Evolutionary conservation across 805 yeast genomes (phyloP).

Genomic region (Danielozyma ontarioensis): DNA sequence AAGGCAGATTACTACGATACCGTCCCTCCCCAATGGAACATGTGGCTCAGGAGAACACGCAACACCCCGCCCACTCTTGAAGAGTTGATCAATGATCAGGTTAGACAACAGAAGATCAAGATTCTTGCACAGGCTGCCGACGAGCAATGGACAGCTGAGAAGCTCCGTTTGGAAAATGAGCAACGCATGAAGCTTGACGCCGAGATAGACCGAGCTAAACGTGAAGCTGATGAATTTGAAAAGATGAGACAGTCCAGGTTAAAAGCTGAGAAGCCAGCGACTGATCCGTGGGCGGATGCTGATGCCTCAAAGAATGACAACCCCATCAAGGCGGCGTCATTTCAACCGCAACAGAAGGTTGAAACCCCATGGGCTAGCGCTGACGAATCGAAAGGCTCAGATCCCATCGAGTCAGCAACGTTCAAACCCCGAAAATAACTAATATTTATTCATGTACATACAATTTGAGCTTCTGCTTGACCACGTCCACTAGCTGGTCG

Average conservation of each 20-base stretch:
- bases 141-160: constrained; percentile 35
- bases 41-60: constrained; percentile 71
- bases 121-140: constrained; percentile 45
- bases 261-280: not conserved
- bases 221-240: constrained; percentile 8
- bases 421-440: constrained; percentile 30
- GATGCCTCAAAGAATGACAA: constrained; percentile 7
- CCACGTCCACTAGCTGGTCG: constrained; percentile 25
- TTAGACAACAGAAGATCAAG: constrained; percentile 50
- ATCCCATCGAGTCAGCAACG: constrained; percentile 34
- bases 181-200: constrained; percentile 23
- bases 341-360: constrained; percentile 1
- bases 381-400: constrained; percentile 9
- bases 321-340: not conserved
- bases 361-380: constrained; percentile 3
- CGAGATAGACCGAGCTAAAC: constrained; percentile 25
- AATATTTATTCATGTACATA: constrained; percentile 1
- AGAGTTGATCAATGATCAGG: constrained; percentile 56
- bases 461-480: constrained; percentile 17
- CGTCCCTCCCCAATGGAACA: constrained; percentile 71
- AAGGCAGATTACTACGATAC: constrained; percentile 56
- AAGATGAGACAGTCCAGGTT: not conserved
- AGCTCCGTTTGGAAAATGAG: constrained; percentile 26
- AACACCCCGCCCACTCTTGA: constrained; percentile 53
- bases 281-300: constrained; percentile 34